These are phyloP conservation scores for Emergomyces orientalis DNA, from an alignment of 2,329 filamentous ascomycete species.

Conservation along the genomic window DNA sequence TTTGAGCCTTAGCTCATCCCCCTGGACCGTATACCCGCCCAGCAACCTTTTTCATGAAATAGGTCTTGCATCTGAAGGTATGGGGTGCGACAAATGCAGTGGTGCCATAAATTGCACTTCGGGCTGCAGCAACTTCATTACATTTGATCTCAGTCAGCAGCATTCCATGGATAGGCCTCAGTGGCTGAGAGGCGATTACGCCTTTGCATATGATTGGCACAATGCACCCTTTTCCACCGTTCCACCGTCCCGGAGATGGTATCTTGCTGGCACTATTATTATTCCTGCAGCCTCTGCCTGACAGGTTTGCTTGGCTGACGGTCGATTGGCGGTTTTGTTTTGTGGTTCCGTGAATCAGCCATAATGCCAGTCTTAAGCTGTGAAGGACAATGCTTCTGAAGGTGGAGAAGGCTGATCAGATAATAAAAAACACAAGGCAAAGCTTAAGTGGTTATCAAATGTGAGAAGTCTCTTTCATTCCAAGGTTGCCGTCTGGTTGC, in stretches of 20 bases:
- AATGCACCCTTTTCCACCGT: background rate
- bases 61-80: background rate
- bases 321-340: background rate
- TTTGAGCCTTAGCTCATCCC: background rate
- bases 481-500: too few relatives aligned
- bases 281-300: background rate
- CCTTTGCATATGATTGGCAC: background rate
- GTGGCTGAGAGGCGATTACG: background rate
- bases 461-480: background rate
- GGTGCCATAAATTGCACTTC: background rate
- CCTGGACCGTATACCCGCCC: background rate
- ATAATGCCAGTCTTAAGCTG: background rate
- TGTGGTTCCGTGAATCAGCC: background rate
- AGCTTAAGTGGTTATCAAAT: background rate
- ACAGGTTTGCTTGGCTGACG: background rate
- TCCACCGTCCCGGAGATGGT: background rate
- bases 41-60: background rate
- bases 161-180: background rate
- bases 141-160: background rate
- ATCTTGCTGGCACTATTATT: background rate
- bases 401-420: background rate
- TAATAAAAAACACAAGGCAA: background rate
- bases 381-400: background rate
- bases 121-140: background rate
- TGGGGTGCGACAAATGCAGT: background rate